Evolutionary conservation across 129 eudicot genomes (phyloP), one percentile per base, ranked within the genome.

Genomic region (Tagetes patula): DNA sequence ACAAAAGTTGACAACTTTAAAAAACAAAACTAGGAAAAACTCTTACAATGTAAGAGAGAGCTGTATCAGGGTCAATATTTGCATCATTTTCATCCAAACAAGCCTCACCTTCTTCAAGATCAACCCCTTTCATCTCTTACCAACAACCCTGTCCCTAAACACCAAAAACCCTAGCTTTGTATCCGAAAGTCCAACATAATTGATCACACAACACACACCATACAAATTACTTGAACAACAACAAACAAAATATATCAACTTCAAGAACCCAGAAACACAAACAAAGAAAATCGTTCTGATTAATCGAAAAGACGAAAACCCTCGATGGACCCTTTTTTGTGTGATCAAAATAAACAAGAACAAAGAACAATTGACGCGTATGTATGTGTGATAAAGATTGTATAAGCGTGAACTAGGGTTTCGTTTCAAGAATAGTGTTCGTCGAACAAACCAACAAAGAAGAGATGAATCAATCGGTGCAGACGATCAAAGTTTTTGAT

Each of bases 1-100:
- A 65, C 65, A 54, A 49, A 54, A 14, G 2, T 52, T 2, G 1
- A 41, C 32, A 41, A 8, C 40, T 48, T 64, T 20, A 32, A 10
- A 6, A 8, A 58, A 46, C 73, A 69, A 81, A 61, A 78, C 52
- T 43, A 54, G 38, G 65, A 13, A 76, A 65, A 74, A 75, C 77
- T 77, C 99, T 84, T 95, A 95, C 99, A 83, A 95, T 78, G 95
- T 95, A 90, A 90, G 97, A 85, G 80, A 90, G 85, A 69, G 87
- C 91, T 45, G 48, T 81, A 65, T 95, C 96, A 80, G 96, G 89
- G 75, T 90, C 95, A 74, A 83, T 69, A 82, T 41, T 80, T 64
- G 81, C 48, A 65, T 90, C 88, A 76, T 74, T 75, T 72, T 69
- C 76, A 72, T 62, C 62, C 75, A 69, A 77, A 66, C 80, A 69